These are phyloP conservation scores for Carex littledalei DNA, from an alignment of 176 grass and related monocot species.

Conservation along the genomic window DNA sequence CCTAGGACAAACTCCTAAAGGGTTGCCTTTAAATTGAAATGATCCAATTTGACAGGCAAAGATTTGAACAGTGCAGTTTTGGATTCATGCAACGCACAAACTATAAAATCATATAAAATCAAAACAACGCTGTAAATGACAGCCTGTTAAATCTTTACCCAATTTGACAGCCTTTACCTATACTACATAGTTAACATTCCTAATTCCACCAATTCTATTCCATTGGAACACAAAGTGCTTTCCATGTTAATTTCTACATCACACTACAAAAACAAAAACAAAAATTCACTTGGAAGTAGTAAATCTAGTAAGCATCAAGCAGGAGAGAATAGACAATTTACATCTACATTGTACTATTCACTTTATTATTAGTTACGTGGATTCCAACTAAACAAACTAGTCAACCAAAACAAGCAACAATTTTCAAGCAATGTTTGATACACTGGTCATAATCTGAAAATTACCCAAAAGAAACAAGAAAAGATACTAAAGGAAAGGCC, in stretches of 20 bases:
- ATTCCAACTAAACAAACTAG: neutral
- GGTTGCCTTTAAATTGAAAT: no score
- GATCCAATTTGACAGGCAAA: no score
- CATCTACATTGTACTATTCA: neutral
- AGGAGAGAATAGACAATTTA: neutral
- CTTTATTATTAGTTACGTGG: neutral
- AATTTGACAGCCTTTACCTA: neutral
- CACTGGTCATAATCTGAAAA: neutral
- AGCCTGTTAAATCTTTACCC: no score
- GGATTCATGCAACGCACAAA: no score
- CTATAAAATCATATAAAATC: no score
- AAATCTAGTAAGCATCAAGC: neutral
- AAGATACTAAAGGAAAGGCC: neutral
- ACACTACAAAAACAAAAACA: neutral
- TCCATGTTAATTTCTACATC: neutral
- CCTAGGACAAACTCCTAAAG: no score
- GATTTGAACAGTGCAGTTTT: no score
- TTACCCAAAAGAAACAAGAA: neutral
- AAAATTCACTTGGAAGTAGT: neutral
- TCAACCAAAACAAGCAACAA: neutral
- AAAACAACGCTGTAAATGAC: no score
- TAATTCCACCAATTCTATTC: neutral
- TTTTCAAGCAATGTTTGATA: neutral
- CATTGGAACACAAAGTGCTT: neutral
- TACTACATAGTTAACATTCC: neutral